Base-by-base conservation (phyloP, 257 asterid genomes). In the Solanum chmielewskii region DNA sequence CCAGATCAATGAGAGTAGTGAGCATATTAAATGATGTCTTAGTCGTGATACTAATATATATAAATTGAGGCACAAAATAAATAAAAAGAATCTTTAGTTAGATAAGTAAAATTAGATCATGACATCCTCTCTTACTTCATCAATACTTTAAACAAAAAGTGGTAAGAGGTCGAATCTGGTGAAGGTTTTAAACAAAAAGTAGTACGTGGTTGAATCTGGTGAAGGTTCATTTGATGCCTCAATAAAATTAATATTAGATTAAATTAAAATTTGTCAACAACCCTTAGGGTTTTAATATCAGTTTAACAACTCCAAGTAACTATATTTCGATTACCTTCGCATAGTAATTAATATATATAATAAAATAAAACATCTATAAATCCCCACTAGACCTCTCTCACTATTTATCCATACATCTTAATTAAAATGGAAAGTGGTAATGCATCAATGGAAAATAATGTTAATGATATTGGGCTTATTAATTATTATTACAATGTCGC, bases 401-500 rank as follows among this genome's bases (percentile, higher is more conserved):
- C 78, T 39, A 84, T 62, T 85, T 31, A 45, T 16, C 42, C 59
- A 35, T 35, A 35, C 0, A 42, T 45, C 11, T 27, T 27, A 20
- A 44, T 49, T 31, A 83, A 41, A 59, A 92, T 91, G 95, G 94
- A 92, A 47, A 77, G 60, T 13, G 41, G 15, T 78, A 60, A 68
- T 31, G 81, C 84, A 78, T 78, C 42, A 45, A 8, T 47, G 41
- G 87, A 71, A 85, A 49, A 83, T 74, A 77, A 83, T 45, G 86
- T 37, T 11, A 75, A 31, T 18, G 92, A 92, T 41, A 90, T 93
- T 25, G 96, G 91, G 31, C 45, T 90, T 8, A 90, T 90, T 13
- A 95, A 37, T 6, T 37, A 37, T 37, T 5, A 5, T 37, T 37
- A 37, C 39, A 37, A 37, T 37, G 39, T 7, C 6, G 39, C 39